These are phyloP conservation scores for Chalara sp. DNA, from an alignment of 2,329 filamentous ascomycete species.

Conservation along the genomic window DNA sequence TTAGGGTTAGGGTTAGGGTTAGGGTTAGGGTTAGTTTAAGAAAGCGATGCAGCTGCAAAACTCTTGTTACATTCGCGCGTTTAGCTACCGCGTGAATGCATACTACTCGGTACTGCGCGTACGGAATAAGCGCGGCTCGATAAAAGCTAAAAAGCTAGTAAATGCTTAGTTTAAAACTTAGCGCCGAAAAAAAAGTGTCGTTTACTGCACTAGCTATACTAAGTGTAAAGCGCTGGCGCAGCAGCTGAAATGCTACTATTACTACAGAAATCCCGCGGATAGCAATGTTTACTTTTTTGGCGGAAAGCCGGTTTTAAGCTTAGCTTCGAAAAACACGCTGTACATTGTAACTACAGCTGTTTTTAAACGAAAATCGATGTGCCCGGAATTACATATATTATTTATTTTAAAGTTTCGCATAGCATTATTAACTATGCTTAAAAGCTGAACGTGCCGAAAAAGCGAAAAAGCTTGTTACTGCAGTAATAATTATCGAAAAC, in stretches of 20 bases:
- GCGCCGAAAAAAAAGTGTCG: not conserved
- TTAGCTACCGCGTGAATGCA: not conserved
- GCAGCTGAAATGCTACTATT: slow-evolving; percentile 2
- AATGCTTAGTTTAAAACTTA: not conserved
- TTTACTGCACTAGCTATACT: slow-evolving; percentile 4
- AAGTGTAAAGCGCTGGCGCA: not conserved
- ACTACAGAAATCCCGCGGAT: not conserved
- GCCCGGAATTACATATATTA: slow-evolving; percentile 4
- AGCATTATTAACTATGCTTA: slow-evolving; percentile 8
- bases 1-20: too few species aligned
- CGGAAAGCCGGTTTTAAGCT: not conserved
- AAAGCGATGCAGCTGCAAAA: not conserved
- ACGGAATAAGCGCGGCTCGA: not conserved
- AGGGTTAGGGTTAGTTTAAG: too few species aligned
- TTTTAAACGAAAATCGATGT: slow-evolving; percentile 7
- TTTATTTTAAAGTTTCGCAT: slow-evolving; percentile 8
- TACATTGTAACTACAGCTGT: slow-evolving; percentile 4
- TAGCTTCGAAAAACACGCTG: not conserved
- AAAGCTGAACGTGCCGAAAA: slow-evolving; percentile 6
- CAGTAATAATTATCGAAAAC: not conserved
- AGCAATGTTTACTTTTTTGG: slow-evolving; percentile 1
- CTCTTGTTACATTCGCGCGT: not conserved
- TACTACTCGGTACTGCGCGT: not conserved
- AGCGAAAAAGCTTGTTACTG: slow-evolving; percentile 1
- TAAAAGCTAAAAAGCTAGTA: not conserved